Evolutionary conservation across 768 basidiomycete genomes (phyloP), one percentile per base, ranked within the genome.

Genomic region (Rhodosporidiobolus odoratus): DNA sequence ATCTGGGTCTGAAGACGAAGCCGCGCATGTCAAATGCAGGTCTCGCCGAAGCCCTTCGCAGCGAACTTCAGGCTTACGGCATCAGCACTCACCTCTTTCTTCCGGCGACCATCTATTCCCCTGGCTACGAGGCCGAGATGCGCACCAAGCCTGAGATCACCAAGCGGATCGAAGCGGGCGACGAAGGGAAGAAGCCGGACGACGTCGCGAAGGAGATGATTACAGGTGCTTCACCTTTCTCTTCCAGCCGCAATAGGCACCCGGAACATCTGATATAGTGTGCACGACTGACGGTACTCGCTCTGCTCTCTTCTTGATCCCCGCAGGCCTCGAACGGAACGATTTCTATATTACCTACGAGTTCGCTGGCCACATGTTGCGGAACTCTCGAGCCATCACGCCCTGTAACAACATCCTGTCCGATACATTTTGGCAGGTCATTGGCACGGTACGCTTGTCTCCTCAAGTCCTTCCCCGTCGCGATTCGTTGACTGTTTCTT

Each of bases 41-140:
- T 21, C 85, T 96, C 0, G 90, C 90, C 21, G 93, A 96, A 68
- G 84, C 88, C 0, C 83, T 96, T 21, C 87, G 88, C 13, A 88
- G 86, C 34, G 93, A 95, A 77, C 81, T 91, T 58, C 81, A 87
- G 71, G 82, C 93, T 12, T 92, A 94, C 78, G 85, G 84, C 59
- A 89, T 91, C 77, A 82, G 83, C 61, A 85, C 91, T 10, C 91
- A 93, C 73, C 85, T 90, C 53, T 91, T 86, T 80, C 88, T 91
- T 80, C 91, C 93, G 0, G 84, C 84, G 2, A 90, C 90, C 1
- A 94, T 96, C 82, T 84, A 82, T 73, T 86, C 86, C 0, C 88
- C 90, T 0, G 91, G 92, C 0, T 82, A 70, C 86, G 88, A 25
- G 83, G 85, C 66, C 52, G 92, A 94, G 78, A 87, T 89, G 78